Evolutionary conservation across 306 rosid genomes (phyloP).

Genomic region (Lupinus albus): DNA sequence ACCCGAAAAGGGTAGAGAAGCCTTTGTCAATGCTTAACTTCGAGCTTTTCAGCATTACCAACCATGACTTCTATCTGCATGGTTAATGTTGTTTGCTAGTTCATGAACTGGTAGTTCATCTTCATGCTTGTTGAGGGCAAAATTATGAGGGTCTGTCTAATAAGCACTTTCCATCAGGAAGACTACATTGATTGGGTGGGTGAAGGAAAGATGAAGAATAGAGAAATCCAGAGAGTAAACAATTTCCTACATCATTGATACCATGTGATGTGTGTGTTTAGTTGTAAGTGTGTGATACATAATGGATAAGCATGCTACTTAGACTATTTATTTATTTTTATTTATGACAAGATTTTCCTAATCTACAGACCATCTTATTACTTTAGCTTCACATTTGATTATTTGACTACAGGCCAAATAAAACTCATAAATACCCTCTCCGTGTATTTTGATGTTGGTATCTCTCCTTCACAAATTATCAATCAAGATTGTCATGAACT

Average conservation of each 20-base stretch:
- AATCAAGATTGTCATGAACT: neutral
- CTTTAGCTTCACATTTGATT: neutral
- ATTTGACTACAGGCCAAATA: neutral
- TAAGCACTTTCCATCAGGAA: neutral
- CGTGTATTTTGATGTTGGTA: slow-evolving; percentile 2
- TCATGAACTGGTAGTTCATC: neutral
- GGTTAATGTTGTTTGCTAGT: neutral
- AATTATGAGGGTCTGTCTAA: slow-evolving; percentile 9
- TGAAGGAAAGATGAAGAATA: neutral
- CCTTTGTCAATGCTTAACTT: neutral
- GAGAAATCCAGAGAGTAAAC: neutral
- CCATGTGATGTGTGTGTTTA: neutral
- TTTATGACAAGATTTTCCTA: neutral
- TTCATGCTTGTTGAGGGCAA: neutral
- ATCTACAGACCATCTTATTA: neutral
- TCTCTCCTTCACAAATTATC: neutral
- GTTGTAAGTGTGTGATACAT: neutral
- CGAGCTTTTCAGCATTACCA: neutral
- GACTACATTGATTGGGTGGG: neutral
- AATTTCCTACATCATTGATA: neutral
- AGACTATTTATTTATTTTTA: neutral
- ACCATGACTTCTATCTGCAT: neutral
- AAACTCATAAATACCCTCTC: neutral
- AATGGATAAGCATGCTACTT: neutral
- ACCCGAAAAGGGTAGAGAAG: neutral